These are phyloP conservation scores for Suillus lakei DNA, from an alignment of 768 basidiomycete genomes.

Conservation along the genomic window DNA sequence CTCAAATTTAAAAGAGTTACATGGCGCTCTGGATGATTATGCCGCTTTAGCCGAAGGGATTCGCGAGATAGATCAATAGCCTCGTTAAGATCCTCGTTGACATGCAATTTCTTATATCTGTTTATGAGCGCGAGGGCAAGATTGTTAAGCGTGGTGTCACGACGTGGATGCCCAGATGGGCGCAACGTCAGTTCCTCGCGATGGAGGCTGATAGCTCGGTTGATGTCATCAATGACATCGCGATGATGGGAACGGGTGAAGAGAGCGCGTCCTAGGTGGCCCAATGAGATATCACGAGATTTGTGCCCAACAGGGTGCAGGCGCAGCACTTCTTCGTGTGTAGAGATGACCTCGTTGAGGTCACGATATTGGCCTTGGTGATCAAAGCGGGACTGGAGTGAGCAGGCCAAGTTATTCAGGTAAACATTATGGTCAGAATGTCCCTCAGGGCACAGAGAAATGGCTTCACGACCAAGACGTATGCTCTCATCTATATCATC, in stretches of 20 bases:
- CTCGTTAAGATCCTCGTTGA: constrained; percentile 22
- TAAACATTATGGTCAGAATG: constrained; percentile 7
- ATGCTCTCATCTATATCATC: constrained; percentile 18
- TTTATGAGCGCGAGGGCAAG: constrained; percentile 16
- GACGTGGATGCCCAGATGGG: constrained; percentile 11
- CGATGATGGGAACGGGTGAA: constrained; percentile 14
- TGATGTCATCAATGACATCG: constrained; percentile 19
- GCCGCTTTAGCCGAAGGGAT: constrained; percentile 7
- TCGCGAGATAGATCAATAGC: constrained; percentile 18
- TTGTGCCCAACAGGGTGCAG: background rate
- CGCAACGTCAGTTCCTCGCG: constrained; percentile 10
- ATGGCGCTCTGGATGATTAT: constrained; percentile 15
- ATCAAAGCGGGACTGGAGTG: constrained; percentile 16
- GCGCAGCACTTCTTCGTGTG: background rate
- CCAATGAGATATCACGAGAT: constrained; percentile 14
- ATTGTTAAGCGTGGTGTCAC: constrained; percentile 13
- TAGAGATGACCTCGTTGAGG: background rate
- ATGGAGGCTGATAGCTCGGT: constrained; percentile 14
- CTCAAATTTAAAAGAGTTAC: constrained; percentile 13
- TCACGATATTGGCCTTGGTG: constrained; percentile 2
- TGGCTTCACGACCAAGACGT: constrained; percentile 3
- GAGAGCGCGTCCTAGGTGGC: constrained; percentile 22
- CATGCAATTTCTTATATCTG: constrained; percentile 14
- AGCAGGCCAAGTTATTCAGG: constrained; percentile 17
- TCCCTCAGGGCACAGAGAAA: constrained; percentile 15